Conservation (phyloP, 495 filamentous ascomycete genomes). For the Neurospora terricola region DNA sequence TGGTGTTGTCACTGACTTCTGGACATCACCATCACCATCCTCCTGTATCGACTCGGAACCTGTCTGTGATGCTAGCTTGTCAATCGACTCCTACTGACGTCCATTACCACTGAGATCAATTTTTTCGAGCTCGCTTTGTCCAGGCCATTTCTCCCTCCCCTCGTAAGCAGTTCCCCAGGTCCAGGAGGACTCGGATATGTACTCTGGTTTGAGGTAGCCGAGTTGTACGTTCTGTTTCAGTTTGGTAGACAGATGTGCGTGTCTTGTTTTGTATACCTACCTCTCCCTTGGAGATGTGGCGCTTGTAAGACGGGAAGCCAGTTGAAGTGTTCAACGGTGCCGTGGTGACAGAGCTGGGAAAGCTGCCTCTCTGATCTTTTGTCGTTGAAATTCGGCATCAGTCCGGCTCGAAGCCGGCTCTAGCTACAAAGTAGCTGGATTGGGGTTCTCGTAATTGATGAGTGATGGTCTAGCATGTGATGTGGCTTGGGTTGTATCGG, state of each 20-base stretch:
- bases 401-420: neutral
- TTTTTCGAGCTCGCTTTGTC: neutral
- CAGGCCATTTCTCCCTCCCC: fast-evolving
- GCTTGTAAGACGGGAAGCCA: neutral
- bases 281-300: neutral
- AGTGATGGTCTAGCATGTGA: neutral
- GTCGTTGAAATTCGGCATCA: neutral
- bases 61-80: neutral
- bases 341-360: neutral
- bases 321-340: neutral
- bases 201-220: neutral
- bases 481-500: neutral
- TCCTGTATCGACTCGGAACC: neutral
- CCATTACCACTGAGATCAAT: neutral
- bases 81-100: neutral
- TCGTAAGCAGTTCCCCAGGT: neutral
- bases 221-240: neutral
- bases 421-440: neutral
- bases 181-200: neutral
- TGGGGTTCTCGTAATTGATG: neutral
- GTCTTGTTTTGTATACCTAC: neutral
- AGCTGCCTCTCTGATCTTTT: neutral
- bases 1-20: neutral
- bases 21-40: neutral
- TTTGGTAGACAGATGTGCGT: neutral